Conservation (phyloP, 495 filamentous ascomycete species). For the Sphaerosporella brunnea region DNA sequence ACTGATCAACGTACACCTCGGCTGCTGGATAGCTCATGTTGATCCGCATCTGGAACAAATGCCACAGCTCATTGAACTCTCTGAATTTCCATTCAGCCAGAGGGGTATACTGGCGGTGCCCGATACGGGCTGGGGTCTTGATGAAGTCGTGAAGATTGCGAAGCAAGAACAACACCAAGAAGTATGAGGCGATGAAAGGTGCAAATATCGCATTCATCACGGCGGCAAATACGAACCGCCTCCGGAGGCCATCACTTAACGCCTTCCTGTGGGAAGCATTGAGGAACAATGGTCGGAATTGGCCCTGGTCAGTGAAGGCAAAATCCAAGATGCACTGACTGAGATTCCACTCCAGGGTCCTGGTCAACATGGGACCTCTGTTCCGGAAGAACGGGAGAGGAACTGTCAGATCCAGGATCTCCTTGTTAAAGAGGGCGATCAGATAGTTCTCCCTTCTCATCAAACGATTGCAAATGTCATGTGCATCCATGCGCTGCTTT, state of each 20-base stretch:
- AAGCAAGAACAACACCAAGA: conserved; percentile 74
- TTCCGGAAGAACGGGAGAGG: conserved; percentile 68
- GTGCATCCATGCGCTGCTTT: conserved; percentile 87
- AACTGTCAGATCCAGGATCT: conserved; percentile 70
- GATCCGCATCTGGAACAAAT: conserved; percentile 71
- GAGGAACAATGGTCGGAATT: conserved; percentile 66
- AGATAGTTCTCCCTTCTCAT: conserved; percentile 96
- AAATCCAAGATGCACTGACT: conserved; percentile 79
- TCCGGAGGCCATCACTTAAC: conserved; percentile 55
- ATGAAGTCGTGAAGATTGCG: conserved; percentile 91
- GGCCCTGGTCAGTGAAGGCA: conserved; percentile 73
- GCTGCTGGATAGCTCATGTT: conserved; percentile 94
- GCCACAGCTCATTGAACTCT: conserved; percentile 91
- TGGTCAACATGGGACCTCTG: conserved; percentile 31
- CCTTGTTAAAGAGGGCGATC: conserved; percentile 93
- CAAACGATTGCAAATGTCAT: conserved; percentile 88
- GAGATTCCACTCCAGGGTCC: conserved; percentile 74
- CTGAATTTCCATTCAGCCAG: conserved; percentile 96
- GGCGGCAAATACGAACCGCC: conserved; percentile 62
- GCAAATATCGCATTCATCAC: conserved; percentile 72
- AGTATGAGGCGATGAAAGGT: conserved; percentile 66
- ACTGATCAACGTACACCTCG: conserved; percentile 81
- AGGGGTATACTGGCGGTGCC: conserved; percentile 74
- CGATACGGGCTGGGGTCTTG: conserved; percentile 68
- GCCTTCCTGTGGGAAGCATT: conserved; percentile 61